Evolutionary conservation across 2,329 filamentous ascomycete species (phyloP).

Genomic region (Curvularia sp.): DNA sequence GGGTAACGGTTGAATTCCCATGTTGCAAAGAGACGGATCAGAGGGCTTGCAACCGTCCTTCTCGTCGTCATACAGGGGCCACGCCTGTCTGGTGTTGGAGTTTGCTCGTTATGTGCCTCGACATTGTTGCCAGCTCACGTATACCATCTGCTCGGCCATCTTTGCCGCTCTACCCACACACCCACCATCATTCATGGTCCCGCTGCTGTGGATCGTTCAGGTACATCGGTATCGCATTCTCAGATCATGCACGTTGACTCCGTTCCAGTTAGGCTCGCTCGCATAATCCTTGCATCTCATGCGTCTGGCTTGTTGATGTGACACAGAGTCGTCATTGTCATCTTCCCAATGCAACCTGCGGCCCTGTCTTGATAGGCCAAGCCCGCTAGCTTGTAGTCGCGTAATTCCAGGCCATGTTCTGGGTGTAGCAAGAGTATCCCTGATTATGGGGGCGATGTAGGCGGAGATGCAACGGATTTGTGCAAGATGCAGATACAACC

Average conservation of each 20-base stretch:
- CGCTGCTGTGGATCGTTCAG: constrained; percentile 14
- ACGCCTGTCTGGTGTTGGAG: background rate
- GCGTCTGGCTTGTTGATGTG: constrained; percentile 10
- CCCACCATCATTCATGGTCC: constrained; percentile 8
- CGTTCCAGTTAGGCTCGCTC: constrained; percentile 10
- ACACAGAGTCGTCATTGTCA: constrained; percentile 12
- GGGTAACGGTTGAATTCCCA: background rate
- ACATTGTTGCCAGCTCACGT: background rate
- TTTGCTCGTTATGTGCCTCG: background rate
- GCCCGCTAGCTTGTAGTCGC: constrained; percentile 17
- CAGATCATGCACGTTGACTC: constrained; percentile 16
- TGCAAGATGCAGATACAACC: constrained; percentile 8
- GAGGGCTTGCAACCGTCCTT: background rate
- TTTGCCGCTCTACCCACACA: background rate
- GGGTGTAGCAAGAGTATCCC: constrained; percentile 1
- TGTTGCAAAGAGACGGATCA: background rate
- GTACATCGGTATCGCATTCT: constrained; percentile 17
- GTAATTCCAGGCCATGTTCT: constrained; percentile 2
- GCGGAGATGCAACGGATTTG: constrained; percentile 6
- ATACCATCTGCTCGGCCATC: constrained; percentile 2
- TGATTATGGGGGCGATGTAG: constrained; percentile 2
- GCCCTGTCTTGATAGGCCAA: constrained; percentile 4
- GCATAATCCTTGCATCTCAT: constrained; percentile 11
- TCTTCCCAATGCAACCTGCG: constrained; percentile 7
- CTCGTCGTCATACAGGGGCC: background rate